Conservation (phyloP, 768 basidiomycete genomes). For the Pulveroboletus sp. region DNA sequence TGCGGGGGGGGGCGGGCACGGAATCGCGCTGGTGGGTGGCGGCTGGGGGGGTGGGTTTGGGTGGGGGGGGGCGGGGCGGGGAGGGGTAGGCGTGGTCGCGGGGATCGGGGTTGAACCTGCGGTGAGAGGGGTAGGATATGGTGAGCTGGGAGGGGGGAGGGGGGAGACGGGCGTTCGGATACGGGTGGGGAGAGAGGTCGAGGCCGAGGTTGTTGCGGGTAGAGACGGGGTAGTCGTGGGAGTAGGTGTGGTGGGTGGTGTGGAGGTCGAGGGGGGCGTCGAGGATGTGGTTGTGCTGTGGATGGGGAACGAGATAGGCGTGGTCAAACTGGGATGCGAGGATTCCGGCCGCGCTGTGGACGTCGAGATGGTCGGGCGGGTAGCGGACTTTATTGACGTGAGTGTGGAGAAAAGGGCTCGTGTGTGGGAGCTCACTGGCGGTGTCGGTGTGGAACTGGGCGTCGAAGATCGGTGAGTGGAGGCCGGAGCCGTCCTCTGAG, state of each 20-base stretch:
- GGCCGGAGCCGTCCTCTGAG: conserved; percentile 71
- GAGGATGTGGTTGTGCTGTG: conserved; percentile 38
- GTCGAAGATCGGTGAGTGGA: conserved; percentile 68
- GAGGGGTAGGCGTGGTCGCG: conserved; percentile 37
- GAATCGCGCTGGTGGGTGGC: conserved; percentile 43
- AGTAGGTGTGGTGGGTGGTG: conserved; percentile 34
- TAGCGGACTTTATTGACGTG: conserved; percentile 69
- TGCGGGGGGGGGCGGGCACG: conserved; percentile 34
- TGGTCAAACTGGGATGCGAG: conserved; percentile 54
- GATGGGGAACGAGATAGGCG: conserved; percentile 28
- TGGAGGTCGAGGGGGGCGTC: conserved; percentile 43
- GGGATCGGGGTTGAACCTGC: conserved; percentile 34
- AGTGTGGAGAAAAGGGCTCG: conserved; percentile 43
- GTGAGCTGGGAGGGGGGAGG: conserved; percentile 28
- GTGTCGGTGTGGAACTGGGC: conserved; percentile 46
- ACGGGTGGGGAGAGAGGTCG: conserved; percentile 40
- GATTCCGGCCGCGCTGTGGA: conserved; percentile 45
- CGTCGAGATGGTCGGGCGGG: conserved; percentile 41
- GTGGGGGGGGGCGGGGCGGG: conserved; percentile 23
- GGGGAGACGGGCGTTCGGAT: conserved; percentile 41
- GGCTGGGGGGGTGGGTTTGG: conserved; percentile 28
- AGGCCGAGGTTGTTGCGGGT: conserved; percentile 46
- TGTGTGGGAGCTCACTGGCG: conserved; percentile 39
- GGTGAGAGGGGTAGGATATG: conserved; percentile 24
- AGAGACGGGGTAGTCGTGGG: conserved; percentile 39